Conservation (phyloP, 257 asterid genomes). For the Penstemon newberryi region DNA sequence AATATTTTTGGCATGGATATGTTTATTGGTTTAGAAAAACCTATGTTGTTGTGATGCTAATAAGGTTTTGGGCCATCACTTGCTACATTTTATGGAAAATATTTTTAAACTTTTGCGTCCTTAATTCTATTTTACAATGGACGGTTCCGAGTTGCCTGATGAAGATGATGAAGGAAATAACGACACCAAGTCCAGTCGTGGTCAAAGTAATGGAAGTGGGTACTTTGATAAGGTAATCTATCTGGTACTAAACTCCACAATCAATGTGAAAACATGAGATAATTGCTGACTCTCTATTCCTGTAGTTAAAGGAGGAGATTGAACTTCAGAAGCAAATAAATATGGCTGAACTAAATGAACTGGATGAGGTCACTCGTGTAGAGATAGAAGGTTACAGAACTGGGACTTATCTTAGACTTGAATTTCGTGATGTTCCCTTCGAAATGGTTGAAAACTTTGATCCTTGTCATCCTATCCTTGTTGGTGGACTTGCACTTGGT, state of each 20-base stretch:
- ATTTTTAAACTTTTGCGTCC: conserved; percentile 39
- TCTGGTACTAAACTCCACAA: conserved; percentile 18
- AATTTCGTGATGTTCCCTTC: conserved; percentile 78
- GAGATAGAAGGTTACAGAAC: conserved; percentile 90
- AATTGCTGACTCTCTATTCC: conserved; percentile 24
- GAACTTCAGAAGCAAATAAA: conserved; percentile 82
- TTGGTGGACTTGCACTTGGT: conserved; percentile 90
- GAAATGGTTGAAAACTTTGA: conserved; percentile 96
- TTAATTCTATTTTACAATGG: conserved; percentile 57
- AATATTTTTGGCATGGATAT: conserved; percentile 17
- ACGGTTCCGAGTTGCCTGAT: conserved; percentile 58
- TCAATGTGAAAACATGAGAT: conserved; percentile 12
- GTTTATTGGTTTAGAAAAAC: conserved; percentile 1
- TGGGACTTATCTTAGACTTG: conserved; percentile 87
- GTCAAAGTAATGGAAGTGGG: conserved; percentile 64
- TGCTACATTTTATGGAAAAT: conserved; percentile 26
- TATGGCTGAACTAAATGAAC: conserved; percentile 81
- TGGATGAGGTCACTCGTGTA: conserved; percentile 80
- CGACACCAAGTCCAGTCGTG: conserved; percentile 46
- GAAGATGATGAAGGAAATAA: conserved; percentile 55
- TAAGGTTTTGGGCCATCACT: not conserved
- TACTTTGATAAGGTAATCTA: conserved; percentile 71
- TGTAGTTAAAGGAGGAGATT: conserved; percentile 82
- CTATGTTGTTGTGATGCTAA: conserved; percentile 3
- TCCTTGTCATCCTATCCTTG: conserved; percentile 85